These are phyloP conservation scores for Neolentinus lepideus DNA, from an alignment of 1,284 basidiomycete genomes.

Conservation along the genomic window DNA sequence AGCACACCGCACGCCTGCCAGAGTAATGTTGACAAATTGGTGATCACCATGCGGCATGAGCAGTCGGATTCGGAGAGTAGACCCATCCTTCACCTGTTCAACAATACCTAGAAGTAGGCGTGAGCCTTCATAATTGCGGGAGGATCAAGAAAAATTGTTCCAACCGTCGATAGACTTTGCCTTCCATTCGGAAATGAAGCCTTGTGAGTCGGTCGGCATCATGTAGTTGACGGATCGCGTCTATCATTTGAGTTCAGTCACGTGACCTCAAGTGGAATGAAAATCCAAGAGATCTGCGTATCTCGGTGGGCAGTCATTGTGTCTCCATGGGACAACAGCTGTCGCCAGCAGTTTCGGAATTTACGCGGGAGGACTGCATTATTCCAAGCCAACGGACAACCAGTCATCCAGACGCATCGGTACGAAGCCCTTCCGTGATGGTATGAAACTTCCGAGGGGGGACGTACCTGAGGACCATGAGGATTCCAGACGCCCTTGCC, in stretches of 20 bases:
- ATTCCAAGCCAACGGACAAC: too few relatives aligned
- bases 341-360: too few relatives aligned
- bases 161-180: constrained; percentile 82
- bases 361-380: too few relatives aligned
- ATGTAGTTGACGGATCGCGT: constrained; percentile 72
- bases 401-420: too few relatives aligned
- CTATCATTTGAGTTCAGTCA: constrained; percentile 27
- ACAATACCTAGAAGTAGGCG: constrained; percentile 62
- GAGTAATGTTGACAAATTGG: constrained; percentile 76
- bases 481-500: constrained; percentile 86
- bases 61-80: constrained; percentile 83
- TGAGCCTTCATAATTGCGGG: constrained; percentile 5
- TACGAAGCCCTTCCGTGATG: too few relatives aligned
- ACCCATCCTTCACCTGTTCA: constrained; percentile 92
- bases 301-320: constrained; percentile 4
- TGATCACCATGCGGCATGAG: constrained; percentile 86
- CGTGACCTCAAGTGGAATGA: constrained; percentile 4
- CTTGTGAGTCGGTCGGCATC: constrained; percentile 88
- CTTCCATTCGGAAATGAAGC: constrained; percentile 89
- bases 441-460: too few relatives aligned
- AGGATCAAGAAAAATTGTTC: constrained; percentile 9
- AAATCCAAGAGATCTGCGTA: not conserved
- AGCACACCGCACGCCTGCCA: constrained; percentile 84
- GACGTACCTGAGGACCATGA: constrained; percentile 66
- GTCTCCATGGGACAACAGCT: too few relatives aligned